These are phyloP conservation scores for Medakamo hakoo DNA, from an alignment of 139 green algal genomes.

Conservation along the genomic window DNA sequence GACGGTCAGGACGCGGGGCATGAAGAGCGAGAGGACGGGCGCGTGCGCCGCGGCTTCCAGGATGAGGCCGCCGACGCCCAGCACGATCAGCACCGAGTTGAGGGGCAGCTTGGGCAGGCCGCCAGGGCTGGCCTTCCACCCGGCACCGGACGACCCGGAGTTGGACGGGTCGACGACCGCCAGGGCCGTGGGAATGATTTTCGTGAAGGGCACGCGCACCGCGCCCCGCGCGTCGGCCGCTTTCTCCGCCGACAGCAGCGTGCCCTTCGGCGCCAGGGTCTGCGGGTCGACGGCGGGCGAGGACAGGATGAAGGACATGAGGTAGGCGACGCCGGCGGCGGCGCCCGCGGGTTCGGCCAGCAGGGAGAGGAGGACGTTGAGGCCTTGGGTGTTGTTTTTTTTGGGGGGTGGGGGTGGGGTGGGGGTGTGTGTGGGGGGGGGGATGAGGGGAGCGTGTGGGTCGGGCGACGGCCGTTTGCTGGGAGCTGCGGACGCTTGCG, in stretches of 20 bases:
- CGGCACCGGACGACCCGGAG: constrained; percentile 28
- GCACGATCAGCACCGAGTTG: constrained; percentile 43
- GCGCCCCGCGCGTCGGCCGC: constrained; percentile 26
- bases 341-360: constrained; percentile 37
- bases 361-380: constrained; percentile 36
- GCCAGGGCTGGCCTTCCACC: constrained; percentile 33
- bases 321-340: constrained; percentile 43
- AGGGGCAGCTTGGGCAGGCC: constrained; percentile 50
- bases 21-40: constrained; percentile 39
- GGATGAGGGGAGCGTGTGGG: not conserved
- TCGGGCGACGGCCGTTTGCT: too few species aligned
- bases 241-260: constrained; percentile 45
- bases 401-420: not conserved
- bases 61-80: constrained; percentile 43
- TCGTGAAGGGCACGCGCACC: constrained; percentile 46
- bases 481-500: too few species aligned
- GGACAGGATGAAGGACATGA: constrained; percentile 47
- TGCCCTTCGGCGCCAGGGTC: constrained; percentile 49
- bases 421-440: not conserved
- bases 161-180: constrained; percentile 43
- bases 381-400: constrained; percentile 2
- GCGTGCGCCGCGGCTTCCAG: constrained; percentile 40
- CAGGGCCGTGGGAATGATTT: constrained; percentile 38
- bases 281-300: constrained; percentile 33
- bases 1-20: constrained; percentile 41